Evolutionary conservation across 2,329 filamentous ascomycete species (phyloP), one percentile per base, ranked within the genome.

Genomic region (Diaporthe nobilis): DNA sequence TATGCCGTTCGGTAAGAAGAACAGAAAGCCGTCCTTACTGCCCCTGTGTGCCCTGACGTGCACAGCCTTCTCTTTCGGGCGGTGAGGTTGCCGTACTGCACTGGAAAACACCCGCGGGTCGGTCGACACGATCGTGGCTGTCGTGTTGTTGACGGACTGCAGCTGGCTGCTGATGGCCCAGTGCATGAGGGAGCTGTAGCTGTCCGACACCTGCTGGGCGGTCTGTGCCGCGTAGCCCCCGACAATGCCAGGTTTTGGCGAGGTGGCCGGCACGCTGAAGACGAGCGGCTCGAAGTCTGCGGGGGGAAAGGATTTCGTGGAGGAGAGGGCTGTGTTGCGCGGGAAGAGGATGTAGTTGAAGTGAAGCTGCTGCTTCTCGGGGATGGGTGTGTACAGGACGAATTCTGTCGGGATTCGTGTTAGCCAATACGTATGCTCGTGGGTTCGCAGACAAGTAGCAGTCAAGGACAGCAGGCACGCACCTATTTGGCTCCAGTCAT

Each of bases 1-100:
- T 72, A 94, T 93, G 20, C 92, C 92, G 37, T 87, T 91, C 44
- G 91, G 88, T 22, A 94, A 84, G 80, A 94, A 93, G 80, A 93
- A 94, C 1, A 94, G 85, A 78, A 89, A 93, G 0, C 92, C 92
- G 76, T 94, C 92, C 81, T 94, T 94, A 75, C 89, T 92, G 28
- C 92, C 92, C 60, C 92, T 87, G 83, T 93, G 93, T 1, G 89
- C 92, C 79, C 90, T 91, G 60, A 94, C 89, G 78, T 93, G 91
- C 25, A 93, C 91, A 0, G 92, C 91, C 79, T 88, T 90, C 78
- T 94, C 92, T 71, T 86, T 87, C 1, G 90, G 91, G 39, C 91
- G 86, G 77, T 92, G 90, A 8, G 90, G 82, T 79, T 92, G 91
- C 71, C 87, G 87, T 20, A 89, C 84, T 51, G 87, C 85, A 76